These are phyloP conservation scores for Arabidopsis lyrata DNA, from an alignment of 441 rosid species.

Conservation along the genomic window DNA sequence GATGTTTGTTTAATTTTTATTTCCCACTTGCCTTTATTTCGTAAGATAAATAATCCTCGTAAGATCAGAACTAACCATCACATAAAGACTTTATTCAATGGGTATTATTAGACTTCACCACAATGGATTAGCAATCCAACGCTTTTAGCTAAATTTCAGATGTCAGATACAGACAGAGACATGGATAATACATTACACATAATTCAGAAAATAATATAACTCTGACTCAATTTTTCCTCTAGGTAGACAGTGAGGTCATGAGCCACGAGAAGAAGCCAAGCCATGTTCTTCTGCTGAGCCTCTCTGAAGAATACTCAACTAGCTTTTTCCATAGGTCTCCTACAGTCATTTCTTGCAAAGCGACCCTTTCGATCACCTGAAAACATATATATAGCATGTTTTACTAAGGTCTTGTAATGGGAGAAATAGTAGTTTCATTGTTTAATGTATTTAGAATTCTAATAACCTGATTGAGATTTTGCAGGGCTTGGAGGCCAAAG, in stretches of 20 bases:
- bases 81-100: background rate
- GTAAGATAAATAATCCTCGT: too few relatives aligned
- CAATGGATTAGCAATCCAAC: too few relatives aligned
- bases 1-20: background rate
- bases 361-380: slow-evolving; percentile 15
- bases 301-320: slow-evolving; percentile 36
- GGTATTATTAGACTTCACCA: background rate
- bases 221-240: background rate
- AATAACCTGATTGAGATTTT: slow-evolving; percentile 28
- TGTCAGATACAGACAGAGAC: slow-evolving; percentile 8
- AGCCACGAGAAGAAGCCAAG: slow-evolving; percentile 44
- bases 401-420: background rate
- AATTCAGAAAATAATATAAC: background rate
- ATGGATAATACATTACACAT: background rate
- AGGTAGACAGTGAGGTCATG: slow-evolving; percentile 30
- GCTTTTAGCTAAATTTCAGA: background rate
- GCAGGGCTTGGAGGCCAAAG: slow-evolving; percentile 39
- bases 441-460: background rate
- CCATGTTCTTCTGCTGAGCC: slow-evolving; percentile 28
- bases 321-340: slow-evolving; percentile 41
- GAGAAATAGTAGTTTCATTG: background rate
- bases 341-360: slow-evolving; percentile 17
- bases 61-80: background rate
- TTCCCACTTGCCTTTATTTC: background rate
- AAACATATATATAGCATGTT: background rate